Conservation (phyloP, 345 rosid genomes). For the Eucalyptus urophylla region DNA sequence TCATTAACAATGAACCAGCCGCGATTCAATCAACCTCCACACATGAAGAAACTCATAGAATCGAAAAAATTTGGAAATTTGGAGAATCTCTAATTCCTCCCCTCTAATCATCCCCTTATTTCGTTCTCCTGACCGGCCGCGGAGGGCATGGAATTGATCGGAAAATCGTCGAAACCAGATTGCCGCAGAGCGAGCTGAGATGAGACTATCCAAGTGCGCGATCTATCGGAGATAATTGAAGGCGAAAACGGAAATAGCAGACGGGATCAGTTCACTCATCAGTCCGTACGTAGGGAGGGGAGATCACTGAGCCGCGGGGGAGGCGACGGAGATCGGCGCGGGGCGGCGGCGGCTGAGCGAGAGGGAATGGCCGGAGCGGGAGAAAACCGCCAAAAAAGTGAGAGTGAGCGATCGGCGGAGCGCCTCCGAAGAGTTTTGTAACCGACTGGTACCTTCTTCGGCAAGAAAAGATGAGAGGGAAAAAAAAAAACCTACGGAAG, state of each 20-base stretch:
- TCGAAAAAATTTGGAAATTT: too few relatives aligned
- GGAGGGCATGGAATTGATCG: background rate
- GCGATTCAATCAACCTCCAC: too few relatives aligned
- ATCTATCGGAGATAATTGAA: background rate
- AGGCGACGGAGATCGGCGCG: background rate
- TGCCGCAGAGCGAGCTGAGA: too few relatives aligned
- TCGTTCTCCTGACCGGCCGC: background rate
- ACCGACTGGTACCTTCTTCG: background rate
- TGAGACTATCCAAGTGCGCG: background rate
- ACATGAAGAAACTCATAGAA: too few relatives aligned
- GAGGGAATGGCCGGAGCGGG: background rate
- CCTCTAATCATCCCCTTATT: background rate
- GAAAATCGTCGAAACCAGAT: background rate
- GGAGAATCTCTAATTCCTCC: background rate
- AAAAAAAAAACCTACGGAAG: too few relatives aligned
- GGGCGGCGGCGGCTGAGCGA: background rate
- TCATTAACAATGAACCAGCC: too few relatives aligned
- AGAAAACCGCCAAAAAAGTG: background rate
- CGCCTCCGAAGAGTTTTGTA: background rate
- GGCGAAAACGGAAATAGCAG: too few relatives aligned
- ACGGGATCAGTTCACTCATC: background rate
- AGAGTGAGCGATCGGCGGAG: background rate
- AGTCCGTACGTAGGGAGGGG: background rate
- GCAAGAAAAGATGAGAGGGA: too few relatives aligned
- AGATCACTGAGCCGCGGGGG: background rate